Evolutionary conservation across 257 asterid genomes (phyloP).

Genomic region (Verbascum thapsus): DNA sequence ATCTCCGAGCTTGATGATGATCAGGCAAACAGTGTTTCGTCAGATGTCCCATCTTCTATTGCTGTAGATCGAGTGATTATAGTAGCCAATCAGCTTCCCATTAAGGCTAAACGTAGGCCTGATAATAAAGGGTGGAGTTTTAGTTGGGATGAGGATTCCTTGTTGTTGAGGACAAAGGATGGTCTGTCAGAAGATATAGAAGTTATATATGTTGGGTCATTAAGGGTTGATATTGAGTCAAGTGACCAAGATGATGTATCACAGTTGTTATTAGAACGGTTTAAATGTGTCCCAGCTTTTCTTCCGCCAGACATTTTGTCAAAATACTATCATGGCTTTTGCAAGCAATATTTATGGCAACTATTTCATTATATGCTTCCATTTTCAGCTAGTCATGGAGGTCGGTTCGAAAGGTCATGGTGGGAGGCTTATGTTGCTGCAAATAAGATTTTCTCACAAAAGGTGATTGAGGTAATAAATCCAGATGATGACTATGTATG

Average conservation of each 20-base stretch:
- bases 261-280: conserved; percentile 58
- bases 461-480: conserved; percentile 77
- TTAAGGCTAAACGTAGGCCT: conserved; percentile 75
- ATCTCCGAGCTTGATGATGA: conserved; percentile 76
- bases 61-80: conserved; percentile 81
- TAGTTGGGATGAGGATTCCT: conserved; percentile 83
- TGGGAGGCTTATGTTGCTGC: conserved; percentile 88
- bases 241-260: conserved; percentile 81
- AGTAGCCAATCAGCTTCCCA: conserved; percentile 73
- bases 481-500: conserved; percentile 88
- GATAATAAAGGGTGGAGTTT: conserved; percentile 86
- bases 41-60: conserved; percentile 74
- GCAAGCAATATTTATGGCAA: conserved; percentile 87
- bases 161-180: conserved; percentile 72
- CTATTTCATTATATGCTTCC: conserved; percentile 85
- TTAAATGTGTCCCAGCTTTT: conserved; percentile 72
- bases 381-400: conserved; percentile 72
- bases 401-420: conserved; percentile 69
- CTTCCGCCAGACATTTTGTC: conserved; percentile 61
- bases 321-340: conserved; percentile 74
- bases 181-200: conserved; percentile 89
- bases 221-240: conserved; percentile 74
- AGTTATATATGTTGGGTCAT: conserved; percentile 71
- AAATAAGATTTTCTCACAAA: conserved; percentile 75
- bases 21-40: conserved; percentile 66